Base-by-base conservation (phyloP, 345 rosid species). In the Erucastrum elatum region DNA sequence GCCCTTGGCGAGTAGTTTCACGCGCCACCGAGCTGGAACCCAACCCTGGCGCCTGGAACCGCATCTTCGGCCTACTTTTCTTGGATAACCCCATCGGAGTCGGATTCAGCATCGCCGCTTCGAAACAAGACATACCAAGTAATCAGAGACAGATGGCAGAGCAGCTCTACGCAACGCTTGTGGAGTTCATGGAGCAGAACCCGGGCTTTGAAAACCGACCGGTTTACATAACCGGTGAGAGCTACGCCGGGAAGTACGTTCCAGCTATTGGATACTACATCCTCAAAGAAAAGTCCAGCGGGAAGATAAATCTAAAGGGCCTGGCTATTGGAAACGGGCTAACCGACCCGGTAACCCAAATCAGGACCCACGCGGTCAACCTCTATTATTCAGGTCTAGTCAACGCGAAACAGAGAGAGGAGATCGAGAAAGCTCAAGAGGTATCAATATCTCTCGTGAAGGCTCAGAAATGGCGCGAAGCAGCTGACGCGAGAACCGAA, bases 61-160 rank as follows among this genome's bases (percentile, higher is more conserved):
- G 91, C 11, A 67, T 90, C 1, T 89, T 94, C 65, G 96, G 96
- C 66, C 81, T 92, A 55, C 79, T 92, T 59, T 92, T 94, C 34
- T 73, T 92, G 25, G 97, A 94, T 73, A 92, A 86, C 71, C 98
- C 98, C 0, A 90, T 92, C 12, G 98, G 97, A 67, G 82, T 83
- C 0, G 98, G 97, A n/a, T 87, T 94, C 78, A 94, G 97, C 76
- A 61, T 92, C 30, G 96, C 96, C 1, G 83, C 91, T 16, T 77
- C 84, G 0, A 71, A 84, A 2, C 71, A 82, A 31, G 92, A 90
- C 66, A 88, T 90, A 39, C 97, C 97, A 0, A 83, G 46, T 46
- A 85, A 89, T 66, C 97, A 92, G 67, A n/a, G 10, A 3, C 49
- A 85, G 3, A 87, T 90, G 3, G 92, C 94, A 0, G 76, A 87